Base-by-base conservation (phyloP, 441 rosid genomes). In the Pelargonium australe region DNA sequence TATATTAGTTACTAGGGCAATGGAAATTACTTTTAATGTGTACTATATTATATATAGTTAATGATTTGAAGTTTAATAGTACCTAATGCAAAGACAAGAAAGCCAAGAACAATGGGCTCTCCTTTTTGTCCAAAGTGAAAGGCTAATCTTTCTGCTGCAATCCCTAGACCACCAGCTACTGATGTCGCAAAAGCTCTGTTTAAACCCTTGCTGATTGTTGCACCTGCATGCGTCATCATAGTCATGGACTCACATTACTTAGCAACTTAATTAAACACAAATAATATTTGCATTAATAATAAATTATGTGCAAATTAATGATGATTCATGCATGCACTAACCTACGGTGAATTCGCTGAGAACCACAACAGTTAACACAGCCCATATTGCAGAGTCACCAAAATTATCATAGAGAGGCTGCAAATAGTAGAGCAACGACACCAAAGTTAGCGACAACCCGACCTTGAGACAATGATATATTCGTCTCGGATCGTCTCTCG, bases 361-460 rank as follows among this genome's bases (percentile, higher is more conserved):
- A 14, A 90, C 96, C 0, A 87, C 92, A 1, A 90, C 96, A 0
- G 98, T 92, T 43, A 90, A 77, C 66, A 92, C 88, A 16, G 98
- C 96, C 98, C 97, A 90, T 84, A 90, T 90, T 71, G 94, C 96
- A 4, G 97, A 80, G 63, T 81, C 81, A 23, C 96, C 98, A 43
- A 88, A 90, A 31, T 93, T 76, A 66, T 82, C 83, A 70, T 84
- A 92, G 43, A 90, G 87, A 14, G 96, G 87, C 61, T 89, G 81
- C n/a, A 74, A 70, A 70, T 87, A 88, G 81, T 87, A 92, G 7
- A 92, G 28, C 16, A 84, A 69, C 62, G 98, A 92, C 53, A 90
- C 92, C 69, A 92, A 41, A 53, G 98, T 83, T 69, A 90, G 92
- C 44, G 96, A 88, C 70, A 87, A 71, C 68, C 92, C 96, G 67